Evolutionary conservation across 352 stramenopile genomes (phyloP), one percentile per base, ranked within the genome.

Genomic region (Plasmopara viticola): DNA sequence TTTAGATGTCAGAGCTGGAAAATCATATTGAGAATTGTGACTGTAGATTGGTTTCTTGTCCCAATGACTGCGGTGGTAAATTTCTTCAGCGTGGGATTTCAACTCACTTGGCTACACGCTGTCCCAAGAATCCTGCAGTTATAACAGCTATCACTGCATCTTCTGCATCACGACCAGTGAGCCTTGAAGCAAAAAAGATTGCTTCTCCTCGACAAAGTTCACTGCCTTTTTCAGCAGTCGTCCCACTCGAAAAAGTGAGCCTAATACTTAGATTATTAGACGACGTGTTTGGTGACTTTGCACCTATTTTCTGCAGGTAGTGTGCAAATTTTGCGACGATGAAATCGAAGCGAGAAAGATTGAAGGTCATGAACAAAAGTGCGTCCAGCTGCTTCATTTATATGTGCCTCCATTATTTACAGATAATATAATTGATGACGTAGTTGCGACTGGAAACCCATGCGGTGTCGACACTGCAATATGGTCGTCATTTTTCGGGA

Each of bases 281-380:
- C 20, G 20, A 25, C 1, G 20, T 25, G 20, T 25, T 14, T 10
- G 38, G 30, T 38, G 8, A 7, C 13, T 42, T 39, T 12, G 18
- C 18, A 6, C 39, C 48, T 18, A 41, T 7, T 35, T 6, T 17
- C 33, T 43, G 17, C 33, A 86, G 68, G 45, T 67, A 4, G 76
- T 88, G 45, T 92, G 82, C 62, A 88, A 87, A 37, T 90, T 90
- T 42, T 92, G 82, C 42, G 78, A 92, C 34, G 77, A 92, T 51
- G 76, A 85, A 44, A 84, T 88, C 28, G 37, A 70, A 0, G 31
- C 53, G 0, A 58, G 31, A 17, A 71, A 74, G n/a, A 79, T 90
- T 38, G 68, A 89, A 7, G 56, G 46, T 0, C 82, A 92, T 34
- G 79, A 92, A 31, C 58, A 73, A 44, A 80, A 55, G 81, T 91